Conservation (phyloP, 2,329 filamentous ascomycete genomes). For the Peltaster fructicola region DNA sequence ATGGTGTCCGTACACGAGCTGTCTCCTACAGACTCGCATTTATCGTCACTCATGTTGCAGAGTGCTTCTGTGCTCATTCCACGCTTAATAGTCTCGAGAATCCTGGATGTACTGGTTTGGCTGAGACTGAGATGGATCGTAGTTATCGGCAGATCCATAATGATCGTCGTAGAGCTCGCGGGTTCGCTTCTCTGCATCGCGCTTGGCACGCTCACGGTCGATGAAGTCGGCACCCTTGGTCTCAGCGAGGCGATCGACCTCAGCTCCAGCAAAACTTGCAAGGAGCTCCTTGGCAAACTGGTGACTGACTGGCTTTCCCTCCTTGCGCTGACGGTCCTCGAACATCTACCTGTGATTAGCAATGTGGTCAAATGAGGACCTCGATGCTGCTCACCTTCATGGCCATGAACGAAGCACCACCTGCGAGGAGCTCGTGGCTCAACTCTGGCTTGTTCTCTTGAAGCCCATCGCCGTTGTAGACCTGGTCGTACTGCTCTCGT, state of each 20-base stretch:
- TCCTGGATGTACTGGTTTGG: constrained; percentile 18
- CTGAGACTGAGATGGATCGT: constrained; percentile 26
- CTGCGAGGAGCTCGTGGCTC: constrained; percentile 57
- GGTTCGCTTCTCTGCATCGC: constrained; percentile 24
- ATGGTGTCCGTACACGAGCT: too few species aligned
- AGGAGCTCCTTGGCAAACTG: constrained; percentile 62
- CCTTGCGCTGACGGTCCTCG: constrained; percentile 53
- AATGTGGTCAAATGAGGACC: too few species aligned
- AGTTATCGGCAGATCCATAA: constrained; percentile 27
- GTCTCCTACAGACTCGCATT: too few species aligned
- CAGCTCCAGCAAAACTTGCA: constrained; percentile 52
- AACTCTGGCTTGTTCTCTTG: constrained; percentile 42
- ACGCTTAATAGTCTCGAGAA: too few species aligned
- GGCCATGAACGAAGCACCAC: constrained; percentile 59
- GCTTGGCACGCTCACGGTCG: constrained; percentile 31
- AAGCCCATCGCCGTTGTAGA: constrained; percentile 31
- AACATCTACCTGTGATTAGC: too few species aligned
- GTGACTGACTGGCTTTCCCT: constrained; percentile 56
- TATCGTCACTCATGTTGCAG: too few species aligned
- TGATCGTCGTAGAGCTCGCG: constrained; percentile 33
- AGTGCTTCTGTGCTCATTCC: too few species aligned
- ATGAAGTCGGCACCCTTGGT: constrained; percentile 33
- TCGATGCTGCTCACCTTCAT: too few species aligned
- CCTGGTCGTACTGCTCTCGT: constrained; percentile 36
- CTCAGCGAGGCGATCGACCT: constrained; percentile 58